Evolutionary conservation across 306 rosid species (phyloP).

Genomic region (Fagus sylvatica): DNA sequence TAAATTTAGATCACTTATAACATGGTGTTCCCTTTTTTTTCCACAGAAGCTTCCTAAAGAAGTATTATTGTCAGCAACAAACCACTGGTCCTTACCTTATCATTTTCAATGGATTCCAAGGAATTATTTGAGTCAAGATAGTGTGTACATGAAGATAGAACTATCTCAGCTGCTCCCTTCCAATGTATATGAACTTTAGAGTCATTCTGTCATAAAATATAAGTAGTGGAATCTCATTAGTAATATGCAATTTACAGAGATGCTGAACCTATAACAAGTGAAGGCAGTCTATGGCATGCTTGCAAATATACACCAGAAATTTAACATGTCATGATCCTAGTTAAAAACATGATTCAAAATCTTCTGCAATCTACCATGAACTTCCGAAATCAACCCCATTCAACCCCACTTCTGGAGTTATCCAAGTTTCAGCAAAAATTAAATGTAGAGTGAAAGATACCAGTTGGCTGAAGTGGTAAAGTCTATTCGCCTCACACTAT

Average conservation of each 20-base stretch:
- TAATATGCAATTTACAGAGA: constrained; percentile 6
- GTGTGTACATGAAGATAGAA: constrained; percentile 62
- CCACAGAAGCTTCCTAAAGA: constrained; percentile 24
- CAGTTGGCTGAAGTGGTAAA: not conserved
- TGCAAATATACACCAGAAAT: not conserved
- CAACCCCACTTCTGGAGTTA: not conserved
- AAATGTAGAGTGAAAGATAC: not conserved
- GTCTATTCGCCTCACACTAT: not conserved
- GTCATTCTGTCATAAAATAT: constrained; percentile 52
- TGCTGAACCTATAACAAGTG: constrained; percentile 5
- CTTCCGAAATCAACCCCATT: not conserved
- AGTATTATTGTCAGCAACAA: constrained; percentile 2
- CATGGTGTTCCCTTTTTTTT: constrained; percentile 16
- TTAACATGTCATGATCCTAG: constrained; percentile 4
- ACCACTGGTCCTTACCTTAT: constrained; percentile 56
- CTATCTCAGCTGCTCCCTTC: constrained; percentile 99
- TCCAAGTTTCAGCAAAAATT: not conserved
- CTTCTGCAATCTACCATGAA: not conserved
- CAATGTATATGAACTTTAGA: constrained; percentile 80
- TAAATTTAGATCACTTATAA: constrained; percentile 12
- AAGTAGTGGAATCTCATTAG: constrained; percentile 18
- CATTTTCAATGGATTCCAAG: constrained; percentile 49
- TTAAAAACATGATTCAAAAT: not conserved
- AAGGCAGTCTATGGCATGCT: constrained; percentile 7
- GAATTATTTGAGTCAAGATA: constrained; percentile 76